Conservation (phyloP, 345 rosid species). For the Rhodomyrtus tomentosa region DNA sequence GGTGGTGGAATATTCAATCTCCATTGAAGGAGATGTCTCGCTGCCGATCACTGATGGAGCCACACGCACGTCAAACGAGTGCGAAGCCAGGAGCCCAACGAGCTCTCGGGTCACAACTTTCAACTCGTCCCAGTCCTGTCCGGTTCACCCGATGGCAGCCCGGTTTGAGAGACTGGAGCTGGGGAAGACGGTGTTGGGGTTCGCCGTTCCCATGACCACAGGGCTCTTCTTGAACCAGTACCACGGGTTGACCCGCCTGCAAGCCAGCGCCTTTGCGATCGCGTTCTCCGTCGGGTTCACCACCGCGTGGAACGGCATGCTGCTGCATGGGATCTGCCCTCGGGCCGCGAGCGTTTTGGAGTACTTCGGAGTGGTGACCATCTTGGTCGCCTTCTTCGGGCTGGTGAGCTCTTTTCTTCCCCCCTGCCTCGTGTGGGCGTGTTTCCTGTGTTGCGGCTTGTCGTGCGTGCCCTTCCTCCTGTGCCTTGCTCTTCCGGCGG, state of each 20-base stretch:
- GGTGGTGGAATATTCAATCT: background rate
- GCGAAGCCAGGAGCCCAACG: no score
- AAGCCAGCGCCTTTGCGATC: background rate
- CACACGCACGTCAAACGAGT: no score
- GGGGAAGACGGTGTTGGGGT: background rate
- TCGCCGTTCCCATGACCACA: background rate
- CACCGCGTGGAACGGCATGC: background rate
- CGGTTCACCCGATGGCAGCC: background rate
- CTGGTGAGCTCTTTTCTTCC: background rate
- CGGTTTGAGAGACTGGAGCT: background rate
- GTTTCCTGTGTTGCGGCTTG: background rate
- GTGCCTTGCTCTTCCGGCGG: background rate
- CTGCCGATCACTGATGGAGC: background rate
- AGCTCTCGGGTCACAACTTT: background rate
- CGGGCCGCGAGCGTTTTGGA: background rate
- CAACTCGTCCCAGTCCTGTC: background rate
- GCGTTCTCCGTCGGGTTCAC: background rate
- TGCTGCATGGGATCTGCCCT: background rate
- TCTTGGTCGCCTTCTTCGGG: background rate
- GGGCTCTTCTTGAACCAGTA: background rate
- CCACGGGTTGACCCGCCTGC: background rate
- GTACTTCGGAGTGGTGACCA: background rate
- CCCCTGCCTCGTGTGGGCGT: background rate
- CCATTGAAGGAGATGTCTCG: background rate
- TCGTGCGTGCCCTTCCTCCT: background rate